Evolutionary conservation across 208 protist genomes (phyloP), one percentile per base, ranked within the genome.

Genomic region (Spongospora subterranea): DNA sequence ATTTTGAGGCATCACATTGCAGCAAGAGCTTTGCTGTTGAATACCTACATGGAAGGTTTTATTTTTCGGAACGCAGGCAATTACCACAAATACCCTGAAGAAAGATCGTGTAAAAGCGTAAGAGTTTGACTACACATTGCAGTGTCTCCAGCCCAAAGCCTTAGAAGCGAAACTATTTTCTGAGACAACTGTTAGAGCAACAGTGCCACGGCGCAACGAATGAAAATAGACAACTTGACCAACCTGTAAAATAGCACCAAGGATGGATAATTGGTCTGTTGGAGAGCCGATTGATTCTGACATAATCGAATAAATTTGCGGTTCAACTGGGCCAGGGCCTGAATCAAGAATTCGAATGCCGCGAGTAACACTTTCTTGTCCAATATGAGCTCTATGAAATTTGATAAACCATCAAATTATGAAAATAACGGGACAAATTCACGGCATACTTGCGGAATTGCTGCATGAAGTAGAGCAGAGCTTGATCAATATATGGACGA

Each of bases 401-500:
- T 43, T 60, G 35, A 35, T 43, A 82, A 82, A 20, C 17, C 40
- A 6, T 40, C 6, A 40, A 6, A 43, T 82, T 35, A 45, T 35
- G 71, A 35, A 82, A 6, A 82, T 82, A 6, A 35, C 17, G 17
- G 17, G 71, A 20, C 35, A 45, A 82, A 35, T 17, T 40, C 71
- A 13, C 6, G 24, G 6, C 17, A 39, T 82, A 82, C 71, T 82
- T 82, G 6, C 71, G 6, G 71, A 82, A 82, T n/a, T 82, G 71
- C 71, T 82, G 71, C 35, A 82, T 45, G 71, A 82, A 82, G n/a
- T 82, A 82, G 17, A 82, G 17, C 6, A 82, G n/a, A 39, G 71
- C 71, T 43, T 45, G 71, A 43, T 82, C 71, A 82, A 82, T 82
- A 43, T 82, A 82, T 20, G 71, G n/a, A 39, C 17, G n/a, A 35